Percentiles rank a stretch among this genome's conserved stretches.
Evolutionary conservation across 768 basidiomycete genomes (phyloP).

Genomic region (Guyanaporus albipodus): DNA sequence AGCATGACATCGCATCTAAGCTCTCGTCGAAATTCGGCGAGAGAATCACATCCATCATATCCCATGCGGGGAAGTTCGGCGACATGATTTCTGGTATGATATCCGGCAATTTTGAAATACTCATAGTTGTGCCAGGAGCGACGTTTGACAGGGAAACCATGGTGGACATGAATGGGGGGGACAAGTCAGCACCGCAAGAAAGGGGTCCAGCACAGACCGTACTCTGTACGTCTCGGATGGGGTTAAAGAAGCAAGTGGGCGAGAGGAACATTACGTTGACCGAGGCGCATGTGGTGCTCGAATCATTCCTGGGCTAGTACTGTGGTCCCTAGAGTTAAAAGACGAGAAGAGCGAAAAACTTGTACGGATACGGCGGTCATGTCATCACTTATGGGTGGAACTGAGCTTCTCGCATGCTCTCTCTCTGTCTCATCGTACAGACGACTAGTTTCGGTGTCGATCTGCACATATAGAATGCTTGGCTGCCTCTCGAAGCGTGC

Average conservation of each 20-base stretch:
- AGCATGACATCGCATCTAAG: not conserved
- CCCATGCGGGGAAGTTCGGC: not conserved
- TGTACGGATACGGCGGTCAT: too few species aligned
- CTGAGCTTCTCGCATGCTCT: too few species aligned
- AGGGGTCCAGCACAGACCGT: not conserved
- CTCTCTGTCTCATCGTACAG: too few species aligned
- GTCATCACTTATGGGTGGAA: too few species aligned
- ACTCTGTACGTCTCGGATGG: not conserved
- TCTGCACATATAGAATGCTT: too few species aligned
- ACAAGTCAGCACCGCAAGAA: too few species aligned
- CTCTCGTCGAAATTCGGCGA: not conserved
- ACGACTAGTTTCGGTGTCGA: too few species aligned
- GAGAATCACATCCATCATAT: not conserved
- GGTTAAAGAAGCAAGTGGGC: not conserved
- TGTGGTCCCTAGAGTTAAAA: too few species aligned
- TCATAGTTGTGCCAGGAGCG: not conserved
- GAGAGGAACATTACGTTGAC: not conserved
- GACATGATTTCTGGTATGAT: conserved; percentile 6
- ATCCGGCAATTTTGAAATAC: conserved; percentile 10
- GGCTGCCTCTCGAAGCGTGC: too few species aligned
- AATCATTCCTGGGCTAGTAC: not conserved
- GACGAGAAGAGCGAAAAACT: too few species aligned
- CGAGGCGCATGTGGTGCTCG: not conserved
- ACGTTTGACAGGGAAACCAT: not conserved
- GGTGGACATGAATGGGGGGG: not conserved